phyloP scores from a whole-genome alignment of 2,329 filamentous ascomycete species.

The Xylariales sp. region DNA sequence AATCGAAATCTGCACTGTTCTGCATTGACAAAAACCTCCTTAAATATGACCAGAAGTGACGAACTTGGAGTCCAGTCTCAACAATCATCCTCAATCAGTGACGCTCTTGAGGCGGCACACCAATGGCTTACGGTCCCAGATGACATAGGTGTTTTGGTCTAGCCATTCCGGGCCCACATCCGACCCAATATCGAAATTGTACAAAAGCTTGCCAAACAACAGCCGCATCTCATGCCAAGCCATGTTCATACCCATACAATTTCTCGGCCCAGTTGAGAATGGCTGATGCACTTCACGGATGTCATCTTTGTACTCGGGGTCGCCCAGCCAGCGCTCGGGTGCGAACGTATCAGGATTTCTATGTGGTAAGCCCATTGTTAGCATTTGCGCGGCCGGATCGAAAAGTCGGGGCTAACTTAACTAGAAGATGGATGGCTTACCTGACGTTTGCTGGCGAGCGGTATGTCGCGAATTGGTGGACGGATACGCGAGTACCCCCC shows the following conservation, averaged over 20 bases:
- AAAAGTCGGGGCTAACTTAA: slow-evolving; percentile 40
- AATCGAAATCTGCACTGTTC: too few species aligned
- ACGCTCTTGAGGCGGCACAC: neutral
- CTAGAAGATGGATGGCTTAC: slow-evolving; percentile 25
- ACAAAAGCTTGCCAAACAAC: neutral
- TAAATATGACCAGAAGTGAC: too few species aligned
- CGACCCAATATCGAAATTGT: slow-evolving; percentile 1
- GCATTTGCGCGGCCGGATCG: slow-evolving; percentile 35
- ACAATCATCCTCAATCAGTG: too few species aligned
- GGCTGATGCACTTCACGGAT: slow-evolving; percentile 17
- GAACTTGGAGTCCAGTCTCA: too few species aligned
- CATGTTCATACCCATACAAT: slow-evolving; percentile 16
- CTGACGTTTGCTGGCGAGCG: slow-evolving; percentile 10
- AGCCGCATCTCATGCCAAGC: slow-evolving; percentile 5
- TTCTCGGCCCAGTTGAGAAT: slow-evolving; percentile 17
- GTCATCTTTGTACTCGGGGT: slow-evolving; percentile 15
- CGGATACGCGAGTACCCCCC: slow-evolving; percentile 12
- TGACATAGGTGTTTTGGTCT: slow-evolving; percentile 3
- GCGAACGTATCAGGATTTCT: slow-evolving; percentile 16
- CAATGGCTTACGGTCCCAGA: slow-evolving; percentile 4
- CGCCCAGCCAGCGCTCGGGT: slow-evolving; percentile 19
- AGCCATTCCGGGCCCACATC: slow-evolving; percentile 1
- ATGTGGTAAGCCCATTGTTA: slow-evolving; percentile 27
- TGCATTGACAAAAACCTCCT: too few species aligned
- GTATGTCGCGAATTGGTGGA: slow-evolving; percentile 11